A percentile compares a stretch with the other conserved stretches of the same genome.
Evolutionary conservation across 139 green algal species (phyloP).

Genomic region (Eudorina sp.): DNA sequence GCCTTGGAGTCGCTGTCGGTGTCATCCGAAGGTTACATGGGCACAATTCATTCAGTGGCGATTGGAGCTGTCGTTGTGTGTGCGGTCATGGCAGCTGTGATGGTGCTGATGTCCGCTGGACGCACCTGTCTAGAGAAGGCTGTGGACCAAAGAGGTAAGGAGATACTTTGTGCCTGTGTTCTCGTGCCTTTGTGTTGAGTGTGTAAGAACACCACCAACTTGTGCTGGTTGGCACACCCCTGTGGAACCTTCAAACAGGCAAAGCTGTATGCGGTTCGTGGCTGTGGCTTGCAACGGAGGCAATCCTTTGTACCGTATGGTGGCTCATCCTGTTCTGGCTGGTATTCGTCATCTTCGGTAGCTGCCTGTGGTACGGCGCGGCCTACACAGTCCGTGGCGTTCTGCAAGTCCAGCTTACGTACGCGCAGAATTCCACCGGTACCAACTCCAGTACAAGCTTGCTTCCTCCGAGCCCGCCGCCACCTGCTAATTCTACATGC

Average conservation of each 20-base stretch:
- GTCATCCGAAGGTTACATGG: not conserved
- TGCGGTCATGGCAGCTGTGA: conserved; percentile 39
- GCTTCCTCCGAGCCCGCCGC: not conserved
- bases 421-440: not conserved
- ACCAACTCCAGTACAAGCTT: not conserved
- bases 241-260: too few species aligned
- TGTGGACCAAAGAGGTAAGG: conserved; percentile 45
- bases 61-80: conserved; percentile 40
- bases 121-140: conserved; percentile 50
- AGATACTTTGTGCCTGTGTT: too few species aligned
- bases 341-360: conserved; percentile 55
- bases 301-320: conserved; percentile 33
- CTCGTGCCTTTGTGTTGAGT: too few species aligned
- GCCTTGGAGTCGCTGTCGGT: not conserved
- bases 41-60: conserved; percentile 9
- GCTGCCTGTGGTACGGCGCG: conserved; percentile 54
- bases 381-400: conserved; percentile 43
- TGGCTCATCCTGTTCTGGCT: conserved; percentile 58
- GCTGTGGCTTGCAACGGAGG: conserved; percentile 50
- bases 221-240: too few species aligned
- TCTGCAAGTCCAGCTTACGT: not conserved
- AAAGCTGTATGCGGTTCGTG: conserved; percentile 50
- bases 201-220: too few species aligned
- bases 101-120: conserved; percentile 48
- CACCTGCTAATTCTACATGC: not conserved